A percentile compares a stretch with the other conserved stretches of the same genome.
phyloP scores from a whole-genome alignment of 306 rosid genomes.

The Medicago arabica region DNA sequence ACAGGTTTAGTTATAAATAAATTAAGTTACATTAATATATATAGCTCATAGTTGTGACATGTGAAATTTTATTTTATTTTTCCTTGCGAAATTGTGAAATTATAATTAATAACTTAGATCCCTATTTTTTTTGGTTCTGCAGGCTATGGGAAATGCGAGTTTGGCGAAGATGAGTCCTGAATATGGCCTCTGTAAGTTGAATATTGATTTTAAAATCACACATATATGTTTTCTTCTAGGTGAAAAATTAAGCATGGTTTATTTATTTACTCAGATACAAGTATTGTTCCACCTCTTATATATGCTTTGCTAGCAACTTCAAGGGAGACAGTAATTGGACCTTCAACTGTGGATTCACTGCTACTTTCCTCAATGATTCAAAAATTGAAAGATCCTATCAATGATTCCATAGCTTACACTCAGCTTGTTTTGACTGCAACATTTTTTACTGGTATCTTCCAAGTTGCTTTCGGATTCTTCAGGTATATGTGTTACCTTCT shows the following conservation, averaged over 20 bases:
- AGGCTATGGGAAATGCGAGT: constrained; percentile 54
- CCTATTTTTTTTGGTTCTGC: too few relatives aligned
- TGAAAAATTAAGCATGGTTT: background rate
- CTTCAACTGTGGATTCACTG: constrained; percentile 74
- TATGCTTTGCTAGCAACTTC: constrained; percentile 73
- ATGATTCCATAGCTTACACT: constrained; percentile 58
- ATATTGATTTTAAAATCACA: background rate
- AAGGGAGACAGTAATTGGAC: constrained; percentile 72
- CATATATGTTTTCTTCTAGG: background rate
- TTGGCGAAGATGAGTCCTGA: constrained; percentile 49
- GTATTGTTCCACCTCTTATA: constrained; percentile 77
- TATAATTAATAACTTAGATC: too few relatives aligned
- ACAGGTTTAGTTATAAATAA: constrained; percentile 49
- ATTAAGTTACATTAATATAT: too few relatives aligned
- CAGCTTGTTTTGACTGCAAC: constrained; percentile 70
- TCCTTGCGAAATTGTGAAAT: too few relatives aligned
- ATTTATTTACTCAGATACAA: constrained; percentile 56
- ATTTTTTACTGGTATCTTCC: constrained; percentile 75
- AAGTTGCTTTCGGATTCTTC: constrained; percentile 68
- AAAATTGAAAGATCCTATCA: constrained; percentile 54
- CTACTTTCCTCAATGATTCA: constrained; percentile 73
- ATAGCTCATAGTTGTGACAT: too few relatives aligned
- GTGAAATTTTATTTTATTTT: too few relatives aligned
- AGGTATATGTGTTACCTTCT: constrained; percentile 23
- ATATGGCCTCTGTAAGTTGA: constrained; percentile 53